phyloP scores from a whole-genome alignment of 768 basidiomycete genomes.

The Naematelia encephala region DNA sequence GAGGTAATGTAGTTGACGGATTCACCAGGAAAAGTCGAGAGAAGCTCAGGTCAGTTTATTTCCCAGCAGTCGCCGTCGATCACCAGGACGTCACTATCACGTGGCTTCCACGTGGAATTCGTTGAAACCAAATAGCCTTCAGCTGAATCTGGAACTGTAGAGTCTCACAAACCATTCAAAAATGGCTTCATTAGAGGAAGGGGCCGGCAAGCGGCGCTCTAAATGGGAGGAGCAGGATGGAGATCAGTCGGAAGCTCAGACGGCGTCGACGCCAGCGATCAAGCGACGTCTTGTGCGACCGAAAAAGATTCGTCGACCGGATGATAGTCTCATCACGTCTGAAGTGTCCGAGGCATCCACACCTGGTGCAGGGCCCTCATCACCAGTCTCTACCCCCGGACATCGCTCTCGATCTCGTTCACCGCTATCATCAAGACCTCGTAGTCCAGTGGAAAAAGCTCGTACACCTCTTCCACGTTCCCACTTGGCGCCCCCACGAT shows the following conservation, averaged over 20 bases:
- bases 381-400: no score
- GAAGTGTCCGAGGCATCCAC: neutral
- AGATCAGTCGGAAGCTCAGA: neutral
- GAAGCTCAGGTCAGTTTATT: no score
- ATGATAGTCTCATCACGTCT: neutral
- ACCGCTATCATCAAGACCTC: no score
- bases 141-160: no score
- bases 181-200: constrained; percentile 5
- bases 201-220: constrained; percentile 1
- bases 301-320: constrained; percentile 30
- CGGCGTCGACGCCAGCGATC: constrained; percentile 12
- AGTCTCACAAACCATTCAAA: no score
- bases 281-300: constrained; percentile 32
- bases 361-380: constrained; percentile 8
- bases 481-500: constrained; percentile 60
- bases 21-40: no score
- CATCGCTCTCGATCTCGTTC: constrained; percentile 1
- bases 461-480: constrained; percentile 5
- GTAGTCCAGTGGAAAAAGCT: no score
- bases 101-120: no score
- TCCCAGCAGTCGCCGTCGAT: neutral
- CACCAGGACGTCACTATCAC: neutral
- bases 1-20: neutral
- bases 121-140: no score
- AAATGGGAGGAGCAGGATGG: constrained; percentile 6